Conservation (phyloP, 2,329 filamentous ascomycete genomes). For the Byssochlamys sp. region DNA sequence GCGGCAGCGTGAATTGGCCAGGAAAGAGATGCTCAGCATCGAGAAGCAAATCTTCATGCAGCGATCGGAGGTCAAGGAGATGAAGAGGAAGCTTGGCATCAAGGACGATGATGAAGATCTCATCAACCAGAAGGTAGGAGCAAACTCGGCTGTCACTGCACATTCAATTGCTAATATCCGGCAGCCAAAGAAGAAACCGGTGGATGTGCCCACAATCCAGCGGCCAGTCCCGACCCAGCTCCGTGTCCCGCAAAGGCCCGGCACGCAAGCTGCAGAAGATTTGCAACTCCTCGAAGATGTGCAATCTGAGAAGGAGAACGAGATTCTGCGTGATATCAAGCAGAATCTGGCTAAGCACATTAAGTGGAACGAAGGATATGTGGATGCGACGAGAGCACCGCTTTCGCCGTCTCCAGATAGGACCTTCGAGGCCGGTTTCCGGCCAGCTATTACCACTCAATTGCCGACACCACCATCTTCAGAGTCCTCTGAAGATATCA, state of each 20-base stretch:
- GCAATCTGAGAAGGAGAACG: slow-evolving; percentile 69
- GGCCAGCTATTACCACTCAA: slow-evolving; percentile 58
- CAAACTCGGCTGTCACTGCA: slow-evolving; percentile 19
- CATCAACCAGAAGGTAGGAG: slow-evolving; percentile 78
- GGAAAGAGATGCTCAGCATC: slow-evolving; percentile 64
- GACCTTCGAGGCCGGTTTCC: slow-evolving; percentile 54
- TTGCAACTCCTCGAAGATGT: slow-evolving; percentile 67
- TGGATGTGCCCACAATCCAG: slow-evolving; percentile 52
- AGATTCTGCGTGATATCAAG: slow-evolving; percentile 72
- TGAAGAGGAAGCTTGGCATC: slow-evolving; percentile 79
- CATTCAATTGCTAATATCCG: slow-evolving; percentile 30
- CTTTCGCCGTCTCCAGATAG: slow-evolving; percentile 67
- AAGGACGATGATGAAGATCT: slow-evolving; percentile 89
- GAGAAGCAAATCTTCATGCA: slow-evolving; percentile 77
- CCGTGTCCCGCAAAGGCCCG: slow-evolving; percentile 59
- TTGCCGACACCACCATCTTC: slow-evolving; percentile 46
- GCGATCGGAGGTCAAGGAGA: slow-evolving; percentile 69
- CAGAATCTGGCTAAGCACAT: slow-evolving; percentile 78
- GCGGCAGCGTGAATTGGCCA: slow-evolving; percentile 67
- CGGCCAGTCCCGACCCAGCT: slow-evolving; percentile 55
- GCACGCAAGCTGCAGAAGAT: slow-evolving; percentile 69
- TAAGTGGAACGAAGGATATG: slow-evolving; percentile 81
- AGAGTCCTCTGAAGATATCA: slow-evolving; percentile 37
- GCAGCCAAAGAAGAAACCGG: slow-evolving; percentile 62
- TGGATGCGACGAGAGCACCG: slow-evolving; percentile 78